Conservation (phyloP, 495 filamentous ascomycete genomes). For the Annulohypoxylon maeteangense region DNA sequence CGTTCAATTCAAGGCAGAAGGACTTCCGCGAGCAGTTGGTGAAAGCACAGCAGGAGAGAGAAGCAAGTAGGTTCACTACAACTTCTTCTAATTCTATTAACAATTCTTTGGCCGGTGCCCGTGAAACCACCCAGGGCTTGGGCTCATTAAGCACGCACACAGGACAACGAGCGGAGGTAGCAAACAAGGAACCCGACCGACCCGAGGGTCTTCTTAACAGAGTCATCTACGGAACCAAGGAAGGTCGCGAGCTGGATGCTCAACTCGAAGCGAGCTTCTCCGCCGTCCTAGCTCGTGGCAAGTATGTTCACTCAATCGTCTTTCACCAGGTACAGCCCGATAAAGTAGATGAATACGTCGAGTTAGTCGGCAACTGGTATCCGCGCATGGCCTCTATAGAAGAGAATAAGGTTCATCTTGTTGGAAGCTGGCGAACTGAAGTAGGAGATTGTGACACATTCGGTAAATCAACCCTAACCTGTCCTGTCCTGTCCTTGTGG, state of each 20-base stretch:
- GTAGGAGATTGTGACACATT: constrained; percentile 98
- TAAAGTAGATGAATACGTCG: constrained; percentile 92
- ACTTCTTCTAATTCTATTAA: constrained; percentile 59
- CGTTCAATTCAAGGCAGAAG: constrained; percentile 83
- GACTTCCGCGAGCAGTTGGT: constrained; percentile 86
- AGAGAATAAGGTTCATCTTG: constrained; percentile 92
- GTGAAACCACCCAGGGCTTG: constrained; percentile 55
- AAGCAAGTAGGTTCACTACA: constrained; percentile 74
- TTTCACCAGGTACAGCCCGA: constrained; percentile 97
- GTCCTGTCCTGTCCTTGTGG: not conserved
- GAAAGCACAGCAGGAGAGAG: constrained; percentile 78
- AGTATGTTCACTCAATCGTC: constrained; percentile 98
- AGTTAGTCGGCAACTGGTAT: constrained; percentile 93
- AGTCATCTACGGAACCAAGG: constrained; percentile 95
- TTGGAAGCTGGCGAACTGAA: constrained; percentile 98
- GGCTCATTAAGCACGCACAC: constrained; percentile 73
- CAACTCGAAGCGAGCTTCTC: constrained; percentile 96
- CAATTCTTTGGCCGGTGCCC: constrained; percentile 59
- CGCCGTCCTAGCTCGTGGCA: constrained; percentile 91
- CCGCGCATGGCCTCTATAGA: constrained; percentile 81
- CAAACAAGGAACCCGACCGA: constrained; percentile 55
- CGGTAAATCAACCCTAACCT: constrained; percentile 64
- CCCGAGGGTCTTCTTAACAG: constrained; percentile 67
- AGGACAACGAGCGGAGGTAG: constrained; percentile 61
- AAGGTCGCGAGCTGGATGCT: constrained; percentile 89